phyloP scores from a whole-genome alignment of 1,139 yeast species.

The Suhomyces guaymorum region DNA sequence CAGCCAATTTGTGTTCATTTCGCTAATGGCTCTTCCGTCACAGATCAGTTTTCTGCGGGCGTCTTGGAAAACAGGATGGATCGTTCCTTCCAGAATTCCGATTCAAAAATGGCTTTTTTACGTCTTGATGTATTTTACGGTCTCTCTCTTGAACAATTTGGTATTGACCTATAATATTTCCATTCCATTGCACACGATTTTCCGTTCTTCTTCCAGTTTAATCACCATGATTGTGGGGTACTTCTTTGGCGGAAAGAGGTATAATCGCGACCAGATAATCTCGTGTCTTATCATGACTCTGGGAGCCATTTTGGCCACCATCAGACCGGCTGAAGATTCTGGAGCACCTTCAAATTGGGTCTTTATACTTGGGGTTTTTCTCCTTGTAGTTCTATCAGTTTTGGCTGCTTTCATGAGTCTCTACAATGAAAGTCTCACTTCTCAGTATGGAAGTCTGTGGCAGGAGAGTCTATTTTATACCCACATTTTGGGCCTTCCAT shows the following conservation, averaged over 20 bases:
- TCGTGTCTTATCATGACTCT: slow-evolving; percentile 55
- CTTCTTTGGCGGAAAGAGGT: slow-evolving; percentile 45
- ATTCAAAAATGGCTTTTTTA: slow-evolving; percentile 47
- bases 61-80: slow-evolving; percentile 22
- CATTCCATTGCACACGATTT: slow-evolving; percentile 67
- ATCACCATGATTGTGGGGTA: slow-evolving; percentile 62
- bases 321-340: slow-evolving; percentile 16
- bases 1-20: slow-evolving; percentile 57
- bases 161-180: slow-evolving; percentile 61
- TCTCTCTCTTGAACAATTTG: slow-evolving; percentile 58
- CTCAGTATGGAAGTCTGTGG: slow-evolving; percentile 60
- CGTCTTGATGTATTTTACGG: slow-evolving; percentile 52
- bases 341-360: slow-evolving; percentile 8
- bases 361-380: slow-evolving; percentile 43
- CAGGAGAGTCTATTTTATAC: slow-evolving; percentile 62
- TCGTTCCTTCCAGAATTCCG: slow-evolving; percentile 47
- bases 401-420: slow-evolving; percentile 57
- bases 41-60: slow-evolving; percentile 26
- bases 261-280: slow-evolving; percentile 44
- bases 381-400: slow-evolving; percentile 49
- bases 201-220: slow-evolving; percentile 66
- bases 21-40: slow-evolving; percentile 42
- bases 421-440: slow-evolving; percentile 52
- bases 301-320: slow-evolving; percentile 59
- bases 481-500: slow-evolving; percentile 59